These are phyloP conservation scores for Aspergillus funiculosus DNA, from an alignment of 495 filamentous ascomycete species.

Conservation along the genomic window DNA sequence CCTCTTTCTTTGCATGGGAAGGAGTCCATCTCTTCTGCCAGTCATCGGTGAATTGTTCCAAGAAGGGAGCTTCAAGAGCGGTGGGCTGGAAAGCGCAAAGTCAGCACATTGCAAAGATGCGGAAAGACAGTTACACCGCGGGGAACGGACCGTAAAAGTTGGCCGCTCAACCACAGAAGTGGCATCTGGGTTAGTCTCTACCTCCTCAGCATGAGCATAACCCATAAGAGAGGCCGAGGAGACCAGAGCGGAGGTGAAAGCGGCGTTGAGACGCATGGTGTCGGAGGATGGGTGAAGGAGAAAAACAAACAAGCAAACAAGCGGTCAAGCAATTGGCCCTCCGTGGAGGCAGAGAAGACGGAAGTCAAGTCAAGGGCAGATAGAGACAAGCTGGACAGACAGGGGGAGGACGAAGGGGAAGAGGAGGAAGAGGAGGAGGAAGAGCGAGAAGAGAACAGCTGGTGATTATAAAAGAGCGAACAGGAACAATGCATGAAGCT, in stretches of 20 bases:
- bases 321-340: conserved; percentile 25
- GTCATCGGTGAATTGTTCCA: conserved; percentile 96
- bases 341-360: conserved; percentile 25
- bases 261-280: conserved; percentile 73
- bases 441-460: conserved; percentile 13
- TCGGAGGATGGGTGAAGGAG: conserved; percentile 20
- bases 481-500: conserved; percentile 28
- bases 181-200: conserved; percentile 51
- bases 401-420: neutral
- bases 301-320: conserved; percentile 26
- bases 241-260: conserved; percentile 56
- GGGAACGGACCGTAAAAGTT: conserved; percentile 75
- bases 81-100: conserved; percentile 58
- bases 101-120: conserved; percentile 19
- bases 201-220: conserved; percentile 65
- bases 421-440: conserved; percentile 7
- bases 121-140: conserved; percentile 6
- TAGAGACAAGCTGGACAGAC: conserved; percentile 17
- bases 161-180: conserved; percentile 62
- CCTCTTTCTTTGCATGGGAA: conserved; percentile 95
- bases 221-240: conserved; percentile 68
- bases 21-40: conserved; percentile 90
- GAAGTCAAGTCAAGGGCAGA: conserved; percentile 29
- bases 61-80: conserved; percentile 82
- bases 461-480: conserved; percentile 30